Conservation (phyloP, 2,329 filamentous ascomycete species). For the Colletotrichum sp. region DNA sequence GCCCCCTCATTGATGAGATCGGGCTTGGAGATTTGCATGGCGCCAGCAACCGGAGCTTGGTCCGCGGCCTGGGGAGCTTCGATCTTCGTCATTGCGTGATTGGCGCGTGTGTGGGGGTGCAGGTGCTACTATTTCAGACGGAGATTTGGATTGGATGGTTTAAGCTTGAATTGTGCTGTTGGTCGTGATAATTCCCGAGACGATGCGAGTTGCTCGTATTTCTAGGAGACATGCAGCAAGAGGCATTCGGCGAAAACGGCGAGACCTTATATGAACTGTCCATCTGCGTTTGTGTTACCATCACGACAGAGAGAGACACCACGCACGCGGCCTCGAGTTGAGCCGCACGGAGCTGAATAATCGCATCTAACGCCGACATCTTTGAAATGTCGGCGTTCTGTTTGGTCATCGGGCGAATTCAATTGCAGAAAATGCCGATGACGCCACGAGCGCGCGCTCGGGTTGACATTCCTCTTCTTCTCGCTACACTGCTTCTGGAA, state of each 20-base stretch:
- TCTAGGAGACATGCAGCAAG: background rate
- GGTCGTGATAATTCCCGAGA: background rate
- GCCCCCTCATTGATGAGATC: constrained; percentile 29
- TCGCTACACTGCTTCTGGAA: background rate
- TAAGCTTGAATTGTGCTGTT: background rate
- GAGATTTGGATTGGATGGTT: background rate
- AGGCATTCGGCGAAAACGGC: background rate
- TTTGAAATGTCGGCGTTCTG: background rate
- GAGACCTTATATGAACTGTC: background rate
- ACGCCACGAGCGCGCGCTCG: background rate
- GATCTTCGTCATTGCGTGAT: background rate
- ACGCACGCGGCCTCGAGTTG: background rate
- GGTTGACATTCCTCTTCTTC: background rate
- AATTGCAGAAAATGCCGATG: background rate
- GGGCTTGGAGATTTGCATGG: background rate
- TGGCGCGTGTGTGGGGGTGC: background rate
- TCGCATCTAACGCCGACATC: background rate
- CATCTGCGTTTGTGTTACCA: background rate
- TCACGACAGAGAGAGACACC: background rate
- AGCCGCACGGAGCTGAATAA: constrained; percentile 12
- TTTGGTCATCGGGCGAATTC: background rate
- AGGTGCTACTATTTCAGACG: background rate
- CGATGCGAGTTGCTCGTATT: background rate
- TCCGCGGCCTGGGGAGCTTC: constrained; percentile 1
- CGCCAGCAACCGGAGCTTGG: background rate